Percentiles rank a stretch among this genome's conserved stretches.
phyloP scores from a whole-genome alignment of 768 basidiomycete species.

The Termitomyces sp. region DNA sequence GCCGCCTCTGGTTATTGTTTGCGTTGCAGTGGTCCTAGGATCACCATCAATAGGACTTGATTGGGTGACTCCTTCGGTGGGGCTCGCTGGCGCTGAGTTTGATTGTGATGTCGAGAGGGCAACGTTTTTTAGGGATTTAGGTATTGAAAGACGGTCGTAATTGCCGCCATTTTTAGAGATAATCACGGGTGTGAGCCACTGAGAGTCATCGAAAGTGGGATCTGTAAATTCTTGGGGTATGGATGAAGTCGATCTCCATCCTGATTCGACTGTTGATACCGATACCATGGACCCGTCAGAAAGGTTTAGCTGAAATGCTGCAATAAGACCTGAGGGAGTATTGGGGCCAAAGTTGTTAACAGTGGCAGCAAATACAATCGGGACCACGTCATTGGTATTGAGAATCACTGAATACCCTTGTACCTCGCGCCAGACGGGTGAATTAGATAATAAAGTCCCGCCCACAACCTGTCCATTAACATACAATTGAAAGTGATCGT shows the following conservation, averaged over 20 bases:
- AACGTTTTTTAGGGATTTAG: no score
- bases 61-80: no score
- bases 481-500: conserved; percentile 9
- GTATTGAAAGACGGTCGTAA: no score
- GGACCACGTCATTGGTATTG: background rate
- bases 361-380: conserved; percentile 3
- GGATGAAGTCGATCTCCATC: conserved; percentile 2
- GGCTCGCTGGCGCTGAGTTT: no score
- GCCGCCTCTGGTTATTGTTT: no score
- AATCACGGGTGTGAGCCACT: background rate
- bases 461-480: conserved; percentile 7
- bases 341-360: no score
- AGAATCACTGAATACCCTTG: conserved; percentile 4
- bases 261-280: background rate
- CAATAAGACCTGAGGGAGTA: conserved; percentile 3
- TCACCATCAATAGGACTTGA: no score
- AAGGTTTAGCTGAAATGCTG: conserved; percentile 1
- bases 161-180: conserved; percentile 5
- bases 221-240: conserved; percentile 3
- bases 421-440: conserved; percentile 4
- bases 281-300: conserved; percentile 4
- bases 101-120: no score
- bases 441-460: background rate
- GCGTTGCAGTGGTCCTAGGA: no score
- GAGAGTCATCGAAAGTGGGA: conserved; percentile 1